Evolutionary conservation across 2,329 filamentous ascomycete species (phyloP).

Genomic region (Dothistroma septosporum): DNA sequence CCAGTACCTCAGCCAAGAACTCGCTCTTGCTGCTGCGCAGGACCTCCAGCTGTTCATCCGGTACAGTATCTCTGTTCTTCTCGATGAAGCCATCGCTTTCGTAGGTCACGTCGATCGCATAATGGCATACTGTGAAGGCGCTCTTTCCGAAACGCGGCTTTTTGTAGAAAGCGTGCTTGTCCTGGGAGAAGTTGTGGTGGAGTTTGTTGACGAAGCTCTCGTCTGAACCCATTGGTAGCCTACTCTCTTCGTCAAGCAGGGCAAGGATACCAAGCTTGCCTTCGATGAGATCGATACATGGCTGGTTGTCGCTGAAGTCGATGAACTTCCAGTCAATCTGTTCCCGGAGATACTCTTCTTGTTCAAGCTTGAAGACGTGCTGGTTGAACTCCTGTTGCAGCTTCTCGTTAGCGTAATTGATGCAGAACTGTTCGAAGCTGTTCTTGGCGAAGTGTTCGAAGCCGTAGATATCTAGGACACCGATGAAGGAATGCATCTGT

Average conservation of each 20-base stretch:
- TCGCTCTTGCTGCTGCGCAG: conserved; percentile 76
- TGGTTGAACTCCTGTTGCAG: conserved; percentile 98
- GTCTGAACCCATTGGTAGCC: conserved; percentile 93
- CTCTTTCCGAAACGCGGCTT: conserved; percentile 98
- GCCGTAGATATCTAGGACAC: conserved; percentile 97
- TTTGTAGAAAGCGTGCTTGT: conserved; percentile 97
- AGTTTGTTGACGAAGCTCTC: conserved; percentile 96
- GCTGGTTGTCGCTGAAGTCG: conserved; percentile 98
- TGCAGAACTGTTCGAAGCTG: conserved; percentile 99
- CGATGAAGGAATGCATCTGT: conserved; percentile 85
- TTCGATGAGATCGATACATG: conserved; percentile 97
- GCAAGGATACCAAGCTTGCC: conserved; percentile 91
- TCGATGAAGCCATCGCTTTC: conserved; percentile 99
- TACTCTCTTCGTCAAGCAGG: conserved; percentile 90
- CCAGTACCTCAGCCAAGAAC: conserved; percentile 80
- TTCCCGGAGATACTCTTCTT: conserved; percentile 94
- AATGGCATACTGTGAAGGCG: conserved; percentile 96
- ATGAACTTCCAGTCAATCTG: conserved; percentile 99
- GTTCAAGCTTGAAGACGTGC: conserved; percentile 97
- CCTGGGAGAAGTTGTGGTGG: conserved; percentile 82
- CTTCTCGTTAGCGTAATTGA: conserved; percentile 99
- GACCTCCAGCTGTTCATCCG: conserved; percentile 95
- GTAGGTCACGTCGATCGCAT: conserved; percentile 96
- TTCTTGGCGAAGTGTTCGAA: conserved; percentile 99
- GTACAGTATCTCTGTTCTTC: conserved; percentile 98